These are phyloP conservation scores for Cutaneotrichosporon dermatis DNA, from an alignment of 1,284 basidiomycete genomes.

Conservation along the genomic window DNA sequence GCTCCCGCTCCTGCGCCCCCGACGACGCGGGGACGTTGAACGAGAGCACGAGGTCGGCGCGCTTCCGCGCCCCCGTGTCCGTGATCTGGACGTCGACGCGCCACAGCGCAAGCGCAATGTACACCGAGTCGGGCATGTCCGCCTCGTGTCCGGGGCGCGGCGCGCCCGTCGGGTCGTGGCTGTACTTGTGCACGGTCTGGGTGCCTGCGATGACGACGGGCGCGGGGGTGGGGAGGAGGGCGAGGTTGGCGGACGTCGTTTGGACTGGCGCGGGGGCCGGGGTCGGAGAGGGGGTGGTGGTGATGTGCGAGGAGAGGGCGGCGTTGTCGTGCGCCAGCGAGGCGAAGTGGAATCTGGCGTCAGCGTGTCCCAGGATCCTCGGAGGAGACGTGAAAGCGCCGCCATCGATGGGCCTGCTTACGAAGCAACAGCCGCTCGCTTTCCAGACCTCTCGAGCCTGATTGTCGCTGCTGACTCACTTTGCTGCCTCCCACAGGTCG, in stretches of 20 bases:
- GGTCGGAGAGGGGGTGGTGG: slow-evolving; percentile 28
- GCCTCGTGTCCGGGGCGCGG: slow-evolving; percentile 45
- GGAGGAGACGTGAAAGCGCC: no score
- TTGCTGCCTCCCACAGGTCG: slow-evolving; percentile 59
- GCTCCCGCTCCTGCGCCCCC: slow-evolving; percentile 30
- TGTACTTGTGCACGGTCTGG: slow-evolving; percentile 72
- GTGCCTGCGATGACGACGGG: slow-evolving; percentile 60
- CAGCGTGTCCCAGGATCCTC: no score
- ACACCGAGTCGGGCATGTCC: slow-evolving; percentile 60
- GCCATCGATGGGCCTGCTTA: no score
- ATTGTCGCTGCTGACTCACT: slow-evolving; percentile 51
- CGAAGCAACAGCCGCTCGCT: no score
- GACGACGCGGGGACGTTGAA: slow-evolving; percentile 60
- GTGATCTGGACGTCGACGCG: slow-evolving; percentile 45
- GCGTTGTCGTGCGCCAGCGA: slow-evolving; percentile 89
- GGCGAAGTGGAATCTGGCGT: slow-evolving; percentile 77
- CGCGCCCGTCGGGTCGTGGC: slow-evolving; percentile 39
- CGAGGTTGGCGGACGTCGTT: slow-evolving; percentile 10
- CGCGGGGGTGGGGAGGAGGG: slow-evolving; percentile 54
- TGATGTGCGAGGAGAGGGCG: slow-evolving; percentile 57
- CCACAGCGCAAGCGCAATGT: slow-evolving; percentile 72
- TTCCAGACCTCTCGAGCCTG: no score
- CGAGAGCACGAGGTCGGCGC: slow-evolving; percentile 71
- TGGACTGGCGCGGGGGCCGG: slow-evolving; percentile 14
- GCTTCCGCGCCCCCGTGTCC: slow-evolving; percentile 52